Conservation (phyloP, 1,284 basidiomycete genomes). For the Bjerkandera adusta region DNA sequence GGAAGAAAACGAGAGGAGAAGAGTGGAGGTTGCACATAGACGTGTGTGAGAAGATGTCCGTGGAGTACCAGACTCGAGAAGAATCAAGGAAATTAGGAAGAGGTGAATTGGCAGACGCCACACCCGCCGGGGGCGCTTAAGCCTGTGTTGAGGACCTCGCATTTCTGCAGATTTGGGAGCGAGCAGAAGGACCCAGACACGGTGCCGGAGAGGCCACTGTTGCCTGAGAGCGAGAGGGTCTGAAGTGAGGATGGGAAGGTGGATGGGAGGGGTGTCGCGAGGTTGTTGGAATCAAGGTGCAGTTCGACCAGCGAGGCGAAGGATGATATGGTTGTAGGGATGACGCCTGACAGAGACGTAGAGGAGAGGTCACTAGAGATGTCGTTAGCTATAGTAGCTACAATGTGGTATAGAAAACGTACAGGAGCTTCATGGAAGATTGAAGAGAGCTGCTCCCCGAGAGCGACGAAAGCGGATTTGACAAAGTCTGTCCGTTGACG, state of each 20-base stretch:
- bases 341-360: slow-evolving; percentile 26
- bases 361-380: slow-evolving; percentile 31
- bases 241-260: slow-evolving; percentile 29
- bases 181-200: slow-evolving; percentile 29
- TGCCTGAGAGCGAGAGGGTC: slow-evolving; percentile 28
- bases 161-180: slow-evolving; percentile 26
- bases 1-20: too few relatives aligned
- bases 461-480: slow-evolving; percentile 31
- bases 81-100: too few relatives aligned
- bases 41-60: too few relatives aligned
- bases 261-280: slow-evolving; percentile 25
- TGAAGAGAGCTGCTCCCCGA: slow-evolving; percentile 34
- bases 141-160: slow-evolving; percentile 31
- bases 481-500: slow-evolving; percentile 33
- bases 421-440: slow-evolving; percentile 37
- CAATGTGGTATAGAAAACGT: slow-evolving; percentile 14
- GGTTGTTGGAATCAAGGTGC: slow-evolving; percentile 30
- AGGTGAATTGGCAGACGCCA: slow-evolving; percentile 23
- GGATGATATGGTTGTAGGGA: slow-evolving; percentile 28
- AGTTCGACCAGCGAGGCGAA: slow-evolving; percentile 29
- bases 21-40: too few relatives aligned
- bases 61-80: too few relatives aligned
- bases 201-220: slow-evolving; percentile 26
- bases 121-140: slow-evolving; percentile 26
- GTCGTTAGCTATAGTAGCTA: not conserved